phyloP scores from a whole-genome alignment of 805 yeast genomes.

The Suhomyces sp. region DNA sequence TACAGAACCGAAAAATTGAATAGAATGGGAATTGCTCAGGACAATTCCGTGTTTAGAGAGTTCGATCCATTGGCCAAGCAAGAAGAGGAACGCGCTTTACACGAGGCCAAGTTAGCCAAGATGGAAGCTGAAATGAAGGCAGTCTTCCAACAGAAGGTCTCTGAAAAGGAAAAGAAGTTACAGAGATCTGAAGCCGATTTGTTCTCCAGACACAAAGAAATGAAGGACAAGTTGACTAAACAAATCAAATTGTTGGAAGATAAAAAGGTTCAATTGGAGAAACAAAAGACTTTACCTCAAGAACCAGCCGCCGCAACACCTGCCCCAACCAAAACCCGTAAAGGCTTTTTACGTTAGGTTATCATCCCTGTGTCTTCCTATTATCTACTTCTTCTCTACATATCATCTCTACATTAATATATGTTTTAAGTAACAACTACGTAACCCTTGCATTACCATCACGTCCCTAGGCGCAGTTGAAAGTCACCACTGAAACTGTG shows the following conservation, averaged over 20 bases:
- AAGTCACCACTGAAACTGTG: neutral
- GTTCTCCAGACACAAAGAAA: constrained; percentile 92
- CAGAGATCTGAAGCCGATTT: constrained; percentile 96
- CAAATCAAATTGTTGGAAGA: constrained; percentile 90
- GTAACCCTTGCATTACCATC: neutral
- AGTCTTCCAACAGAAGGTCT: constrained; percentile 93
- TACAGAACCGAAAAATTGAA: constrained; percentile 82
- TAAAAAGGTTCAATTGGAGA: constrained; percentile 77
- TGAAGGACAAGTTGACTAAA: constrained; percentile 88
- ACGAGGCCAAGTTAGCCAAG: constrained; percentile 89
- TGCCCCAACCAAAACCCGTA: constrained; percentile 59
- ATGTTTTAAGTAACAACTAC: neutral
- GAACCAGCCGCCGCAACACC: constrained; percentile 49
- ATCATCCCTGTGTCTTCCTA: neutral
- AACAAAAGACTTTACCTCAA: constrained; percentile 49
- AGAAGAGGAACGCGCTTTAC: constrained; percentile 89
- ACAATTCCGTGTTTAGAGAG: constrained; percentile 87
- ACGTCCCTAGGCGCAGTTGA: neutral
- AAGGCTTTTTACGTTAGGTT: constrained; percentile 70
- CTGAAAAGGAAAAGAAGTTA: constrained; percentile 94
- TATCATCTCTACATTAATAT: neutral
- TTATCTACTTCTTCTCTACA: neutral
- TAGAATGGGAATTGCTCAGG: constrained; percentile 87
- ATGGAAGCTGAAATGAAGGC: constrained; percentile 96
- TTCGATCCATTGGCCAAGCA: constrained; percentile 90